Evolutionary conservation across 1,139 yeast species (phyloP), one percentile per base, ranked within the genome.

Genomic region (Kodamaea sp.): DNA sequence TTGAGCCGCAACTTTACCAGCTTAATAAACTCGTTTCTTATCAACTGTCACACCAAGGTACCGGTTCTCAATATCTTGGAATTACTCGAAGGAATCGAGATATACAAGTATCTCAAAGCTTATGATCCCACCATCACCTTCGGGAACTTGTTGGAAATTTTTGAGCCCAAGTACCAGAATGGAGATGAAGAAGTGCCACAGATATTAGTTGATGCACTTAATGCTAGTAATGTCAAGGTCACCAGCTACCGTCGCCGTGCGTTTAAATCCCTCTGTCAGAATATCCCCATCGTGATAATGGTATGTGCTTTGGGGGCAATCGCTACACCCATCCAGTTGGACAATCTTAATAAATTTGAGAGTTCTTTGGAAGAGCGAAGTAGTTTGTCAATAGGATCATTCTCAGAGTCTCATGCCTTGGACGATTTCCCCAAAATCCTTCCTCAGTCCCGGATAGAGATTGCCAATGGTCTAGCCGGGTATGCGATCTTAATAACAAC

Each of bases 271-370:
- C 47, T 63, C 23, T 57, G 66, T 35, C 42, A 45, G 26, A 48
- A 49, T 22, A 46, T 63, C 12, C 71, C 70, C 1, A 34, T 61
- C 3, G 41, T 66, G 5, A 42, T 64, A 7, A 34, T 59, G 23
- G 51, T 60, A 3, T 64, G 69, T 50, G 66, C 69, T 7, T 47
- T 65, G 29, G 71, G 72, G 1, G 50, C 57, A 3, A 32, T 65
- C 12, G 45, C 66, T 4, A 57, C 68, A 1, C 57, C 66, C 0
- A 55, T 65, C 3, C 65, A 60, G 37, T 46, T 66, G 23, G 65
- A 65, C 21, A 66, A 66, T 40, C 50, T 65, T 35, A 48, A 59
- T 5, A 57, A 48, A 25, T 66, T 52, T 35, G 44, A 46, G 13
- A 51, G 41, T 25, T 63, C 70, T 5, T 24, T 48, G 4, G 64